Percentiles rank a stretch among this genome's conserved stretches.
Conservation (phyloP, 768 basidiomycete genomes). For the Glaciozyma antarctica region DNA sequence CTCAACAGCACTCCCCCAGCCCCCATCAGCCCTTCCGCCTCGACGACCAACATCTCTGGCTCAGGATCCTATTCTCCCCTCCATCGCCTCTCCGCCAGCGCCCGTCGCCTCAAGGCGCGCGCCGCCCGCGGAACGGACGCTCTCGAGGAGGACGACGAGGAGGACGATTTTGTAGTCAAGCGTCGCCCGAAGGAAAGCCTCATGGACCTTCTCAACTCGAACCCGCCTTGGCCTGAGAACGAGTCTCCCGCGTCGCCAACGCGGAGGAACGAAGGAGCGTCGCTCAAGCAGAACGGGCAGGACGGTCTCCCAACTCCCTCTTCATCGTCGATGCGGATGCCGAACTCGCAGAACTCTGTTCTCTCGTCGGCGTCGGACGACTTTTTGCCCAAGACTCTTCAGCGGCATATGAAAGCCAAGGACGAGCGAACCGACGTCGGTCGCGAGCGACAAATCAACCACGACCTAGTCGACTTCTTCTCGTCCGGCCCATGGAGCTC, state of each 20-base stretch:
- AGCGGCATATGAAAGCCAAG: constrained; percentile 22
- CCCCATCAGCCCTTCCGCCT: not conserved
- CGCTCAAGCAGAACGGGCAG: not conserved
- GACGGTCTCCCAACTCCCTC: not conserved
- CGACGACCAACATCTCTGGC: not conserved
- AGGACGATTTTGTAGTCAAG: not conserved
- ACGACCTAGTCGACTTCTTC: constrained; percentile 26
- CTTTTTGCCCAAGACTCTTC: not conserved
- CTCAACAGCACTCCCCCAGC: not conserved
- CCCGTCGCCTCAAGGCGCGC: constrained; percentile 7
- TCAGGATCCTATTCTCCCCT: not conserved
- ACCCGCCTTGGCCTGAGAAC: constrained; percentile 11
- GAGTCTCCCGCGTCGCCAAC: not conserved
- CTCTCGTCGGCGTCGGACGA: not conserved
- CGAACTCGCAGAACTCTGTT: constrained; percentile 3
- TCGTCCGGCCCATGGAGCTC: not conserved
- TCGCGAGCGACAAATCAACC: constrained; percentile 27
- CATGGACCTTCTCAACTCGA: constrained; percentile 14
- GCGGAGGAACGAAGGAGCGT: not conserved
- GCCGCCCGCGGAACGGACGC: constrained; percentile 6
- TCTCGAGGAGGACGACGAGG: constrained; percentile 16
- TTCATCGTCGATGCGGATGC: constrained; percentile 9
- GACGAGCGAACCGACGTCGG: constrained; percentile 20
- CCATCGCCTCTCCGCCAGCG: not conserved
- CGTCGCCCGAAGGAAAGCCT: not conserved